Evolutionary conservation across 2,329 filamentous ascomycete genomes (phyloP), one percentile per base, ranked within the genome.

Genomic region (Aspergillus sp.): DNA sequence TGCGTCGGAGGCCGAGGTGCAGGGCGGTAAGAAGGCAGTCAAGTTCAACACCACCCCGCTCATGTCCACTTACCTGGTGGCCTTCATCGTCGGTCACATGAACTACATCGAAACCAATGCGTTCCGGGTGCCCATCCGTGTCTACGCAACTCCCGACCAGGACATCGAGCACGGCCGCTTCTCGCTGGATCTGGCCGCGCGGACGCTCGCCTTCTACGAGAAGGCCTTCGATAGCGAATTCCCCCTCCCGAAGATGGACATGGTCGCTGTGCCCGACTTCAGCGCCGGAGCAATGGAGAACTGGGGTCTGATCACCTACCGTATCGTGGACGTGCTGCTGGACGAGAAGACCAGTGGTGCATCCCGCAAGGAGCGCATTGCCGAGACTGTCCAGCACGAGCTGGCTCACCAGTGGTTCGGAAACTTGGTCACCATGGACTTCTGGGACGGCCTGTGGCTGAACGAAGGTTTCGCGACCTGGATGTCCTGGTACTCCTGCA

Each of bases 341-440:
- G 93, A 97, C 64, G 91, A 97, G 74, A 94, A 95, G 80, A 88
- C 84, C 3, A 94, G 89, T 65, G 89, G 91, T 66, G 92, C 93
- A 17, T 87, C 88, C 34, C 90, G 87, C 56, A 97, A 96, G 78
- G 89, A 97, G 77, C 87, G 92, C 36, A 89, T 97, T 50, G 93
- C 93, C 48, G 93, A 97, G 72, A 91, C 94, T 38, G 93, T 97
- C 23, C 92, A 97, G 79, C 93, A 97, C 76, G 93, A 97, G 72
- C 80, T 97, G 68, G 93, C 93, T 38, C 93, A 97, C 75, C 93
- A 97, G 74, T 97, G 93, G 93, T 97, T 97, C 67, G 93, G 93
- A 58, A 97, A 97, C 76, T 78, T 97, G 49, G 93, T 97, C 23
- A 97, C 93, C 49, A 97, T 97, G 91, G 91, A 96, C 72, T 97